Evolutionary conservation across 305 asterid species (phyloP), one percentile per base, ranked within the genome.

Genomic region (Euphrasia arctica): DNA sequence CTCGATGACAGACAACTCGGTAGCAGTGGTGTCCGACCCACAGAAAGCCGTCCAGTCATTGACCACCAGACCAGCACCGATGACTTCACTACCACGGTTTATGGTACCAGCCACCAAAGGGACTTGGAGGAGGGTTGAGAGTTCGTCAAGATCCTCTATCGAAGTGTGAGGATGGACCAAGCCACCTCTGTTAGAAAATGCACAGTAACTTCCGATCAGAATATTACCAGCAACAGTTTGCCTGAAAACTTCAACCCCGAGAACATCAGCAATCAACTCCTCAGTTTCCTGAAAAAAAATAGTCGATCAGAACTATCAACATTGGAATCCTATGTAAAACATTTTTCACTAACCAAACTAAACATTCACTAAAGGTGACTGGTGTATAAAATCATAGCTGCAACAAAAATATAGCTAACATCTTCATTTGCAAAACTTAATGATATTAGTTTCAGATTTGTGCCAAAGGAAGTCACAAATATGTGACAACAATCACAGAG

Each of bases 41-140:
- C 97, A 89, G 77, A 91, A 91, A 2, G 93, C 98, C 0, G 95
- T 84, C 97, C 97, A 91, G 79, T 91, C 95, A 52, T 89, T 91
- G 12, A 87, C 96, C 0, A 77, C 68, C 81, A 91, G 69, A 48
- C 96, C 96, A 42, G 93, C 95, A 34, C 80, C 95, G 66, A 91
- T 79, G 39, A 89, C 97, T 68, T 89, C 95, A 69, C 95, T 87
- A 41, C 98, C 98, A 18, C 97, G 97, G 62, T 91, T 91, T 69
- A 87, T 90, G 2, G 97, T 83, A 47, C 98, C 97, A 0, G 96
- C 95, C 59, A 87, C 98, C 77, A 91, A 74, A 15, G 95, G 95
- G 68, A 89, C 96, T 73, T 89, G 96, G 58, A 89, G 96, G 67
- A 91, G 98, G 9, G 95, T 87, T 5, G 98, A 85, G 55, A 91